Percentiles rank a stretch among this genome's conserved stretches.
These are phyloP conservation scores for Hortaea werneckii DNA, from an alignment of 2,329 filamentous ascomycete species.

Conservation along the genomic window DNA sequence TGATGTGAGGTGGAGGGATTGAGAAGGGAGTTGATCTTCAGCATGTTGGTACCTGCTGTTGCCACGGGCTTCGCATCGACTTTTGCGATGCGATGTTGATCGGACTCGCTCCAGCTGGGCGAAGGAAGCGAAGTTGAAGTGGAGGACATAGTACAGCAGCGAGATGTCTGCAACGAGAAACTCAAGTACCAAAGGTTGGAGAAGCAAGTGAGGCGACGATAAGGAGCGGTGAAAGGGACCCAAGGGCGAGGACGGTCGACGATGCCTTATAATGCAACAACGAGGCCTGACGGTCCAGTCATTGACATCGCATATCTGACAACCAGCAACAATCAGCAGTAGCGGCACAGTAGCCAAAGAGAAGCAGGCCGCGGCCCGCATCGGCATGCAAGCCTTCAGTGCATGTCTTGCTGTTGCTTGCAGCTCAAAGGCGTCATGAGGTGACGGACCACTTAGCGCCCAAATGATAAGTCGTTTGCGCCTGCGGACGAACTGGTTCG, in stretches of 20 bases:
- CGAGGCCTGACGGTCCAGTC: conserved; percentile 9
- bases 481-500: conserved; percentile 9
- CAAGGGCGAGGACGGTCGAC: conserved; percentile 14
- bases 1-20: conserved; percentile 21
- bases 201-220: background rate
- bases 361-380: conserved; percentile 10
- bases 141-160: conserved; percentile 12
- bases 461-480: conserved; percentile 10
- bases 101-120: conserved; percentile 8
- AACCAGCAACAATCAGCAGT: conserved; percentile 6
- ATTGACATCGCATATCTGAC: conserved; percentile 9
- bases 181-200: background rate
- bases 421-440: conserved; percentile 9
- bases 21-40: conserved; percentile 34
- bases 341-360: conserved; percentile 10
- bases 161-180: background rate
- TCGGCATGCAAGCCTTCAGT: too few relatives aligned
- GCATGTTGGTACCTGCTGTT: conserved; percentile 17
- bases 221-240: conserved; percentile 11
- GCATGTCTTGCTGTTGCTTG: conserved; percentile 13
- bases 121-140: conserved; percentile 12
- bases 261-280: conserved; percentile 16
- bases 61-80: conserved; percentile 8
- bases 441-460: conserved; percentile 5
- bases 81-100: conserved; percentile 8